Evolutionary conservation across 129 eudicot genomes (phyloP).

Genomic region (Oenanthe sinensis): DNA sequence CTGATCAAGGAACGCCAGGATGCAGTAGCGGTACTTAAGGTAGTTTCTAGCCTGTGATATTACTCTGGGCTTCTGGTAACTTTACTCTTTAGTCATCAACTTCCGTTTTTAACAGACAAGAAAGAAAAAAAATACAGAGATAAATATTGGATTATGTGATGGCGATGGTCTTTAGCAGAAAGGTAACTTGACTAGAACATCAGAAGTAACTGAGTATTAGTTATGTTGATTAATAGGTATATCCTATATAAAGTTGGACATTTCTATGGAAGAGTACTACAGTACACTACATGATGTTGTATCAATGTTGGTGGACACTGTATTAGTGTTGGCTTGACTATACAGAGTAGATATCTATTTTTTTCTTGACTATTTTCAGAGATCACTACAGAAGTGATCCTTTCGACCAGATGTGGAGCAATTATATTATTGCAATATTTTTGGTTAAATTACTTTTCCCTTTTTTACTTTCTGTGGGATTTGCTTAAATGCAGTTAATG

Average conservation of each 20-base stretch:
- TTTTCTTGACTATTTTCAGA: neutral
- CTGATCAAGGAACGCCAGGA: constrained; percentile 77
- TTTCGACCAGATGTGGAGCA: neutral
- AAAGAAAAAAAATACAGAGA: neutral
- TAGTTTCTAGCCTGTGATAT: constrained; percentile 14
- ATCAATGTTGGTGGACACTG: neutral
- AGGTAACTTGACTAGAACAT: neutral
- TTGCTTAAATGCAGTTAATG: neutral
- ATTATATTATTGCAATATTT: neutral
- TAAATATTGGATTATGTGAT: neutral
- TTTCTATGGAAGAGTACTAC: neutral
- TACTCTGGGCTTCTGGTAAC: neutral
- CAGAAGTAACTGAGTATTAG: neutral
- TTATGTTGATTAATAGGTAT: neutral
- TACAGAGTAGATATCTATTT: neutral
- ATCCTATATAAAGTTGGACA: neutral
- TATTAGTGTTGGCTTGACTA: neutral
- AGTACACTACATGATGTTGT: neutral
- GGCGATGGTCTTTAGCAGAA: neutral
- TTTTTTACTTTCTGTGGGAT: neutral
- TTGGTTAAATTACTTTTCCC: neutral
- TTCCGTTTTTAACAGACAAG: neutral
- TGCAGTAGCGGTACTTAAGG: constrained; percentile 87
- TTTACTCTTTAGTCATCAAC: neutral
- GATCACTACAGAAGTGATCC: neutral